Base-by-base conservation (phyloP, 208 protist species). In the Trypanosoma platydactyli region DNA sequence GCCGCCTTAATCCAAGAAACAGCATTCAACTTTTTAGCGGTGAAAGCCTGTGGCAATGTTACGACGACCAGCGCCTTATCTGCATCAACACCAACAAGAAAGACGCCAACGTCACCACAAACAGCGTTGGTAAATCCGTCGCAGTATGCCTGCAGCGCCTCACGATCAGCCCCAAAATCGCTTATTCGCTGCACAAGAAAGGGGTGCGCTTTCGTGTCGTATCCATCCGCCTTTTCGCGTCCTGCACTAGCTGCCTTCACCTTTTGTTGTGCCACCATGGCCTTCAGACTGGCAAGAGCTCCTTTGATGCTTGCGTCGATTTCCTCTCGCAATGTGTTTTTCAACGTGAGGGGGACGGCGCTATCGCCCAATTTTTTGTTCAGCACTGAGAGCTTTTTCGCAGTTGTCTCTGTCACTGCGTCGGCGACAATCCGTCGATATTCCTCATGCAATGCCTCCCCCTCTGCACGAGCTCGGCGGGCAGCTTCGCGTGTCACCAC, bases 301-400 rank as follows among this genome's bases (percentile, higher is more conserved):
- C 71, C 38, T 68, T 93, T 94, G 65, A 94, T 94, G 49, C 77
- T 79, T 25, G 40, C 75, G 64, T 97, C 89, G 41, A 97, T 94
- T 50, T 57, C 56, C 30, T 95, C 86, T 44, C 88, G 88, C 61
- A 97, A 74, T 44, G 62, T 56, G 55, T 89, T 83, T 79, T 97
- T 97, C 67, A 81, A 22, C 6, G 89, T 68, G 11, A 94, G 78
- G 25, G 90, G 89, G 16, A 86, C 79, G 5, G 58, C 46, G 66
- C 86, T 94, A 64, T 95, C 92, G 40, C 87, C 89, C 29, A 95
- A 78, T 59, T 92, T 92, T 71, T 95, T 95, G 72, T 92, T 94
- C 49, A 95, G 82, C 54, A 96, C 90, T 5, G 86, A 94, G 18
- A 97, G 81, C n/a, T 82, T 73, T 76, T 97, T 97, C 30, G 89